phyloP scores from a whole-genome alignment of 2,329 filamentous ascomycete species.

The Dothistroma pini region DNA sequence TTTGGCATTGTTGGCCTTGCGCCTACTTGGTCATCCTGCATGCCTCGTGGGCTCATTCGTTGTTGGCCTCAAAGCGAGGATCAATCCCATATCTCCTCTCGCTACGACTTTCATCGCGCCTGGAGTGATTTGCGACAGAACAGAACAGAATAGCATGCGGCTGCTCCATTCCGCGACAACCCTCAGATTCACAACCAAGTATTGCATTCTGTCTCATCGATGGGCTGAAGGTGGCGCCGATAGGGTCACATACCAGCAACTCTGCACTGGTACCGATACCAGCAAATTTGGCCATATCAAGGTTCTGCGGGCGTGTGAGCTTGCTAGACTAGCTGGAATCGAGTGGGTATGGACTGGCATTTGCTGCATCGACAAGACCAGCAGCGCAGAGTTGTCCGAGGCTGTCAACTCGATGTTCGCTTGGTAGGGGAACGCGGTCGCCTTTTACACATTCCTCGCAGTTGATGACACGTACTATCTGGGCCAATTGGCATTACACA shows the following conservation, averaged over 20 bases:
- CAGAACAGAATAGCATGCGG: too few relatives aligned
- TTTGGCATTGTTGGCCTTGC: too few relatives aligned
- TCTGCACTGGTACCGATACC: not conserved
- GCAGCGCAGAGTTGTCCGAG: conserved; percentile 8
- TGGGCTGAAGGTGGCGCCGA: not conserved
- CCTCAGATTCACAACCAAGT: too few relatives aligned
- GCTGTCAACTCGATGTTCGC: conserved; percentile 22
- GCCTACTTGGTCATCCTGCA: too few relatives aligned
- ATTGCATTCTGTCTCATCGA: not conserved
- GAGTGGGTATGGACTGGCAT: conserved; percentile 12
- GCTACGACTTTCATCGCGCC: too few relatives aligned
- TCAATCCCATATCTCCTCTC: too few relatives aligned
- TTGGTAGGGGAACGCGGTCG: conserved; percentile 14
- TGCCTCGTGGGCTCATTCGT: too few relatives aligned
- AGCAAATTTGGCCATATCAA: not conserved
- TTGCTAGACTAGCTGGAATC: not conserved
- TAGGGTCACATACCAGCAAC: not conserved
- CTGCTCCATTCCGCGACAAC: too few relatives aligned
- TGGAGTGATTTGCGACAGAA: too few relatives aligned
- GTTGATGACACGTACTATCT: not conserved
- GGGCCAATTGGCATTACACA: not conserved
- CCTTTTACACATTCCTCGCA: conserved; percentile 15
- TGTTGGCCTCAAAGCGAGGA: too few relatives aligned
- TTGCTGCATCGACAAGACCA: conserved; percentile 19
- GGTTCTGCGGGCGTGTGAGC: not conserved